These are phyloP conservation scores for Termitomyces sp. DNA, from an alignment of 768 basidiomycete species.

Conservation along the genomic window DNA sequence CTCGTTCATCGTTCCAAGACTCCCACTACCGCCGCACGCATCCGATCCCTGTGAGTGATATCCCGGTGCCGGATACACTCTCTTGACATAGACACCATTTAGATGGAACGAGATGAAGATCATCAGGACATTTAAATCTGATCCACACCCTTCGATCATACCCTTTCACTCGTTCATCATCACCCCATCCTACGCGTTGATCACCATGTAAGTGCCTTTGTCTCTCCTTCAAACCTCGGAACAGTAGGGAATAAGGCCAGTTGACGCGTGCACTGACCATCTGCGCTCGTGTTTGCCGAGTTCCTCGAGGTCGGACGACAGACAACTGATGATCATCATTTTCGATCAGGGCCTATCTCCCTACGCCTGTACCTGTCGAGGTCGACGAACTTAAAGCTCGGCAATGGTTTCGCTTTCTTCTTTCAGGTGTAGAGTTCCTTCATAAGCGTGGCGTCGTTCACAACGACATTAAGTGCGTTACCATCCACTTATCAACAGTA, in stretches of 20 bases:
- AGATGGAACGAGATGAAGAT: constrained; percentile 99
- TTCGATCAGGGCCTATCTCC: constrained; percentile 71
- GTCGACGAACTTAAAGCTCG: constrained; percentile 75
- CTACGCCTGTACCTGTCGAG: constrained; percentile 83
- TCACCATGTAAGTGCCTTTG: constrained; percentile 70
- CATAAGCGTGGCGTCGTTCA: constrained; percentile 83
- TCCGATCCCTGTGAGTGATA: constrained; percentile 71
- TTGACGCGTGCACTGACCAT: constrained; percentile 4
- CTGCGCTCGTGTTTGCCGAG: constrained; percentile 10
- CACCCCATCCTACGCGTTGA: constrained; percentile 84
- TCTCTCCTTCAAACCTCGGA: neutral
- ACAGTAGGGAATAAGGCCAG: neutral
- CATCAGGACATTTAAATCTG: constrained; percentile 74
- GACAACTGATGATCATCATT: constrained; percentile 8
- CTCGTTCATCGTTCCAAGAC: constrained; percentile 86
- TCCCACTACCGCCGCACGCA: constrained; percentile 82
- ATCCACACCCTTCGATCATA: constrained; percentile 89
- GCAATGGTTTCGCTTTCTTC: constrained; percentile 76
- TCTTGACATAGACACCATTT: constrained; percentile 4
- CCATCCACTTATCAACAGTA: neutral
- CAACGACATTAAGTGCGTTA: constrained; percentile 86
- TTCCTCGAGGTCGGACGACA: neutral
- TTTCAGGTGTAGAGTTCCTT: constrained; percentile 80
- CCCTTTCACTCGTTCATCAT: constrained; percentile 93
- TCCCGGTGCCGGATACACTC: neutral